Percentiles rank a stretch among this genome's conserved stretches.
These are phyloP conservation scores for Arthrocladium fulminans DNA, from an alignment of 2,329 filamentous ascomycete species.

Conservation along the genomic window DNA sequence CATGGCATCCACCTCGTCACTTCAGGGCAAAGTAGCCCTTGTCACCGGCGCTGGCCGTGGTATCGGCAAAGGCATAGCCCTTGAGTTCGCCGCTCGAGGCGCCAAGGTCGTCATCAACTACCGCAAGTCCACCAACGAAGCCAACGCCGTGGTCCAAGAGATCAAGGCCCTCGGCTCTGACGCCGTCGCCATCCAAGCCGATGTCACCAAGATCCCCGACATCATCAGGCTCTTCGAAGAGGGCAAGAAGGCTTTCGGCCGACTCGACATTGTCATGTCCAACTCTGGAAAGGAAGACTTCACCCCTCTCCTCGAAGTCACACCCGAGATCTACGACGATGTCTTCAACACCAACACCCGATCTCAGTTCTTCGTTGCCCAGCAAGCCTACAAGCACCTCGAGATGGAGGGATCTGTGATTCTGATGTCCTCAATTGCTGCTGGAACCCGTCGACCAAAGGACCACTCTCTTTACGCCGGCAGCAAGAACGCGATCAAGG, in stretches of 20 bases:
- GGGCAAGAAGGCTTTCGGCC: constrained; percentile 46
- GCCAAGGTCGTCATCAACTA: constrained; percentile 36
- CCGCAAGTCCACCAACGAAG: constrained; percentile 34
- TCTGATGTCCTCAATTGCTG: constrained; percentile 49
- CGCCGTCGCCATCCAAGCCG: constrained; percentile 43
- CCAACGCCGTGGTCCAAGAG: constrained; percentile 25
- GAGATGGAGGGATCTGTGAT: constrained; percentile 59
- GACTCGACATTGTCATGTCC: constrained; percentile 55
- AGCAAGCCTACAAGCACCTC: constrained; percentile 62
- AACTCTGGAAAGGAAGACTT: constrained; percentile 35
- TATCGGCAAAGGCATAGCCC: constrained; percentile 29
- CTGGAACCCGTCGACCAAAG: constrained; percentile 52
- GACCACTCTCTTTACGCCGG: constrained; percentile 65
- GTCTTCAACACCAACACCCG: constrained; percentile 55
- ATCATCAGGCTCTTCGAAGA: constrained; percentile 34
- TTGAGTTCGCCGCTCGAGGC: constrained; percentile 29
- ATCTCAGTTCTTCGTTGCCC: constrained; percentile 56
- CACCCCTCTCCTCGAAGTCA: constrained; percentile 56
- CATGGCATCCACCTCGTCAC: constrained; percentile 10
- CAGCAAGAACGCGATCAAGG: constrained; percentile 63
- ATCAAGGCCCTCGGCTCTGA: constrained; percentile 23
- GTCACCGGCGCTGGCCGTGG: constrained; percentile 32
- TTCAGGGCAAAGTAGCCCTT: constrained; percentile 32
- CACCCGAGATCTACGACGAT: constrained; percentile 51
- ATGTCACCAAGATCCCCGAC: constrained; percentile 31